Evolutionary conservation across 805 yeast genomes (phyloP), one percentile per base, ranked within the genome.

Genomic region (Lipomyces sp.): DNA sequence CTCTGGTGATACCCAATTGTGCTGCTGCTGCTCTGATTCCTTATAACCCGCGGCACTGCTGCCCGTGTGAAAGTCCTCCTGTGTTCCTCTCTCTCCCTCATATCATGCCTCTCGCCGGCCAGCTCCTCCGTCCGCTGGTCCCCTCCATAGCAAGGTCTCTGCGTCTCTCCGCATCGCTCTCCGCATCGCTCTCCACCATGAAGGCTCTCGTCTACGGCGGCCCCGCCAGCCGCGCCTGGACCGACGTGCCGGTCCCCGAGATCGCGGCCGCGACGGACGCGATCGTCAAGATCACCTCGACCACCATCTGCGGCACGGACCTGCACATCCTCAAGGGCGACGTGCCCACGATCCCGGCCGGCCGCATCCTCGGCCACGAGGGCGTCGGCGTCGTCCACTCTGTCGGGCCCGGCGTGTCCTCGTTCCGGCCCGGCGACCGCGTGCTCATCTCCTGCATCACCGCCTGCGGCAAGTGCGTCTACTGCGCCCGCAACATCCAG

Each of bases 381-480:
- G 53, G 49, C 21, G 46, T 50, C 34, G 60, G 60, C 38, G 26
- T 61, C 70, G 65, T 77, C 6, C 74, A 68, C 2, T 71, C 68
- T 7, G 68, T 65, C 16, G 81, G 80, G 1, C 26, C 59, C 1
- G 62, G 48, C 2, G 69, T 68, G 1, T 43, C 60, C 6, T 61
- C 63, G n/a, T 72, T 77, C 57, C 55, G 63, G 45, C 55, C 68
- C 8, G 81, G 81, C 5, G 81, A 77, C 49, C 69, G 69, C 16
- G 81, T 77, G 7, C 66, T 75, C 28, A 68, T 75, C 32, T 63
- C 67, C 26, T 78, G 78, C 57, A 78, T 82, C 18, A 72, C 78
- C 11, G 82, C 80, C 53, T 80, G 84, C 63, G 84, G 84, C 0
- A 65, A 68, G 35, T 80, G 84, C 61, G 77, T 78, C 76, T 80